Conservation (phyloP, 495 filamentous ascomycete genomes). For the Penicillium goetzii region DNA sequence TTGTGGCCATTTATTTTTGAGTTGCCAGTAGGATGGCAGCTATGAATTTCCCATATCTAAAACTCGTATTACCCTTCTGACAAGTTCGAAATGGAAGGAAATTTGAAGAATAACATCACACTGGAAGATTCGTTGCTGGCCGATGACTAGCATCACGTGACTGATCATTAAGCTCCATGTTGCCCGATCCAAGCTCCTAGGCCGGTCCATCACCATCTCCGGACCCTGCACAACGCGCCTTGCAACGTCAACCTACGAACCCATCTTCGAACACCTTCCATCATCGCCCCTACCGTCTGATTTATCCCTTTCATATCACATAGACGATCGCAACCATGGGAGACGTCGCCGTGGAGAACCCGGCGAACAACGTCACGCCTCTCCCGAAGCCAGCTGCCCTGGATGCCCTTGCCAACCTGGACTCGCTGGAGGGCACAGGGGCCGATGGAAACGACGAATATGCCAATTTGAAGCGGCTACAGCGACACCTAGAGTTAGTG, state of each 20-base stretch:
- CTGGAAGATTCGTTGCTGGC: not conserved
- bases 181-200: conserved; percentile 26
- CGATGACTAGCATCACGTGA: conserved; percentile 21
- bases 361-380: conserved; percentile 69
- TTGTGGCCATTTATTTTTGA: not conserved
- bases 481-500: conserved; percentile 88
- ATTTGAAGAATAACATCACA: not conserved
- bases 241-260: conserved; percentile 15
- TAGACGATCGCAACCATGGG: conserved; percentile 63
- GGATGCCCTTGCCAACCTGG: conserved; percentile 82
- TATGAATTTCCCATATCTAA: not conserved
- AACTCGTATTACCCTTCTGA: not conserved
- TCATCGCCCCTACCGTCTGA: conserved; percentile 7
- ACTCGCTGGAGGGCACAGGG: conserved; percentile 78
- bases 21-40: not conserved
- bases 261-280: conserved; percentile 11
- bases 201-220: conserved; percentile 14
- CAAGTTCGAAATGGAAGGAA: conserved; percentile 5
- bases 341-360: conserved; percentile 81
- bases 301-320: conserved; percentile 1
- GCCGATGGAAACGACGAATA: conserved; percentile 91
- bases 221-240: conserved; percentile 25
- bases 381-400: conserved; percentile 80
- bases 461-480: conserved; percentile 89
- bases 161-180: conserved; percentile 22